Base-by-base conservation (phyloP, 805 yeast species). In the Lachancea quebecensis region DNA sequence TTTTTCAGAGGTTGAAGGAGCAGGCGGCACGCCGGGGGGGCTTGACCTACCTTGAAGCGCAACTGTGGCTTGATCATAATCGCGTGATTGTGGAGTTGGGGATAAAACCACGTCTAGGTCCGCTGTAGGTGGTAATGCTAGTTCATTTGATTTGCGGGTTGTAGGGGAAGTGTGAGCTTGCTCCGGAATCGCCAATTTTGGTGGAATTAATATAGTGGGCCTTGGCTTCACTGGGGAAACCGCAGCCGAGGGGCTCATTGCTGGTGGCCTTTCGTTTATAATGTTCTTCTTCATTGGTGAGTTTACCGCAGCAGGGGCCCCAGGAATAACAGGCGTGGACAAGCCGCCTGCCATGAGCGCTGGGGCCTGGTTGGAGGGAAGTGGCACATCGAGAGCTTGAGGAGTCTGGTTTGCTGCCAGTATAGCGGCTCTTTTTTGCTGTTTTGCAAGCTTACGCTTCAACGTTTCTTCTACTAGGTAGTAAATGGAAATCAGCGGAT, bases 401-500 rank as follows among this genome's bases (percentile, higher is more conserved):
- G 42, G 46, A n/a, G 27, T 14, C 28, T 43, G 42, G 33, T 44
- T 39, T 14, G 41, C 50, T 47, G 59, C 49, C 35, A 36, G 27
- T 11, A 43, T 32, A 46, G 62, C 42, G 48, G 56, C 55, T 46
- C 52, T 57, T 47, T 59, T 58, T 47, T 57, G 63, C 41, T 55
- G 44, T 64, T 82, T 81, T 6, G 81, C 78, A 52, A 67, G 69
- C 66, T 81, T 82, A 45, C 96, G 75, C 57, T 76, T 79, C 50
- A 74, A 60, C 83, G 87, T 85, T 66, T 93, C 99, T 43, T 79
- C 82, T 14, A 89, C 95, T 51, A 93, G 72, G 58, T 78, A 83
- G 62, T 93, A 93, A 33, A 91, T 82, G 6, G 96, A 87, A 10
- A 91, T 68, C 51, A 90, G 71, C 0, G 99, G 98, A 65, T 90